Evolutionary conservation across 2,329 filamentous ascomycete species (phyloP).

Genomic region (Ascochyta rabiei): DNA sequence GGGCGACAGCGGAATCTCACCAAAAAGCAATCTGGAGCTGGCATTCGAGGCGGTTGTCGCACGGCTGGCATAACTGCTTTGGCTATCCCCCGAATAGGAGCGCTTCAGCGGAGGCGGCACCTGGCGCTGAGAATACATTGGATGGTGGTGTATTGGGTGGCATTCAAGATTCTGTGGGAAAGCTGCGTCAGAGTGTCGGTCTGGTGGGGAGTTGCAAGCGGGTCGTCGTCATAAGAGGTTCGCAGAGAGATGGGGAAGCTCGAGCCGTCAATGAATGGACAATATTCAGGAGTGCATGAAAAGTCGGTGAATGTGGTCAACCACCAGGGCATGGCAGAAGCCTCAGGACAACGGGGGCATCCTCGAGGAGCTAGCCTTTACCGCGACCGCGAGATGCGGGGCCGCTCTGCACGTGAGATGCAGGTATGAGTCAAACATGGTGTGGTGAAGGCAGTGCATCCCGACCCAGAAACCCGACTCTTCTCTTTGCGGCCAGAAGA

Average conservation of each 20-base stretch:
- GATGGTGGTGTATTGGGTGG: constrained; percentile 18
- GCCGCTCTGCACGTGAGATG: constrained; percentile 43
- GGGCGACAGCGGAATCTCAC: constrained; percentile 56
- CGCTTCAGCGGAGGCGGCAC: constrained; percentile 48
- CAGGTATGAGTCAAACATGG: constrained; percentile 52
- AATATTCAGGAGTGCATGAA: constrained; percentile 23
- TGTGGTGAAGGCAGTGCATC: constrained; percentile 21
- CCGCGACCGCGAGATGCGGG: constrained; percentile 28
- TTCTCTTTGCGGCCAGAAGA: constrained; percentile 39
- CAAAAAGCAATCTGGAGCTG: constrained; percentile 54
- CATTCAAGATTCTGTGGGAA: constrained; percentile 24
- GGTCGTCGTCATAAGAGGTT: constrained; percentile 17
- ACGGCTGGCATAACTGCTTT: constrained; percentile 43
- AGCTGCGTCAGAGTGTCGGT: constrained; percentile 17
- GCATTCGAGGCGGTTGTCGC: constrained; percentile 45
- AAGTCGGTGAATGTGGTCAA: constrained; percentile 27
- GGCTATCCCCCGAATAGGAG: constrained; percentile 45
- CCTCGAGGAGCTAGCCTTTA: constrained; percentile 41
- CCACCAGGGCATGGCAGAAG: constrained; percentile 27
- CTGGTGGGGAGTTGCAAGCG: constrained; percentile 17
- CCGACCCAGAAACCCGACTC: constrained; percentile 21
- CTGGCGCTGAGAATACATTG: constrained; percentile 44
- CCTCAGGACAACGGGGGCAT: constrained; percentile 43
- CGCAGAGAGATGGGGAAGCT: constrained; percentile 17
- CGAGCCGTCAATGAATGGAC: constrained; percentile 15